Evolutionary conservation across 2,329 filamentous ascomycete species (phyloP).

Genomic region (Sordariomycetes sp.): DNA sequence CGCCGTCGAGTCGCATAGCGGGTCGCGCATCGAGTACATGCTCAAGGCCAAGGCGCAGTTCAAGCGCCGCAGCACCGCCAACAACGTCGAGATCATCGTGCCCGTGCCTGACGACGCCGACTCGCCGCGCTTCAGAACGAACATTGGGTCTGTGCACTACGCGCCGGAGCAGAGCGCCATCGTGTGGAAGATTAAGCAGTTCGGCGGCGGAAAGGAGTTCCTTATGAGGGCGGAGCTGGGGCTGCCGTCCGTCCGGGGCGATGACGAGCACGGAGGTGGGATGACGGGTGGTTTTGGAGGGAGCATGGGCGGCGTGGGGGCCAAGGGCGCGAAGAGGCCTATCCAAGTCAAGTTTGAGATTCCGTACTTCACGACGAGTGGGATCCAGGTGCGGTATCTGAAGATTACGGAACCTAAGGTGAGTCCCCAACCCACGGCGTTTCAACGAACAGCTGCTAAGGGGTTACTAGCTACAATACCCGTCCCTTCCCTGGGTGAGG

Average conservation of each 20-base stretch:
- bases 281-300: slow-evolving; percentile 97
- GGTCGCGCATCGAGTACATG: slow-evolving; percentile 96
- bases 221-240: slow-evolving; percentile 96
- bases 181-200: slow-evolving; percentile 99
- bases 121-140: slow-evolving; percentile 89
- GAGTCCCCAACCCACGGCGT: slow-evolving; percentile 16
- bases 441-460: not conserved
- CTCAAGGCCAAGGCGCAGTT: slow-evolving; percentile 96
- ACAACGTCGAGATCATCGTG: slow-evolving; percentile 97
- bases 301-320: slow-evolving; percentile 82
- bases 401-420: slow-evolving; percentile 99
- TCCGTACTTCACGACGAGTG: slow-evolving; percentile 99
- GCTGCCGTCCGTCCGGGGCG: slow-evolving; percentile 82
- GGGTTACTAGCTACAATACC: slow-evolving; percentile 76
- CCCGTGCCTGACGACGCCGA: slow-evolving; percentile 96
- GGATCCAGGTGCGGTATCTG: slow-evolving; percentile 94
- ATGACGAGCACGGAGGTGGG: slow-evolving; percentile 88
- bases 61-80: slow-evolving; percentile 92
- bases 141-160: slow-evolving; percentile 94
- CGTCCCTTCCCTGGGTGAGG: slow-evolving; percentile 90
- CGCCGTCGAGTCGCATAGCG: slow-evolving; percentile 89
- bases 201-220: slow-evolving; percentile 96
- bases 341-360: slow-evolving; percentile 99
- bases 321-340: slow-evolving; percentile 81
- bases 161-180: slow-evolving; percentile 95